Percentiles rank a stretch among this genome's conserved stretches.
Conservation (phyloP, 208 protist genomes). For the Leishmania lainsoni region DNA sequence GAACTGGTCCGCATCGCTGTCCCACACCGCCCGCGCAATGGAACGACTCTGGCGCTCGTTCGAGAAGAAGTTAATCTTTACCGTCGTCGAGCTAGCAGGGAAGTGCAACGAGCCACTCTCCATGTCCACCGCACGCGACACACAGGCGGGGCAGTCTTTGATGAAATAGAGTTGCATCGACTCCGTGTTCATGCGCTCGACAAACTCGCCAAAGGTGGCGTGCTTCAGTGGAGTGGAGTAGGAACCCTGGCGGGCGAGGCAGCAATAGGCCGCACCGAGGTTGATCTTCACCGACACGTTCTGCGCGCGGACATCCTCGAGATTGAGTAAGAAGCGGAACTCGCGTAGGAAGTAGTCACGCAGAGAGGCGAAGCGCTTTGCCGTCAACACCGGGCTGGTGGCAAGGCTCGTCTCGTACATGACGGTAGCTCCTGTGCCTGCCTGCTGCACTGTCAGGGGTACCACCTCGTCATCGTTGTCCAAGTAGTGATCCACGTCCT, state of each 20-base stretch:
- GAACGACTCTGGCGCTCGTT: slow-evolving; percentile 80
- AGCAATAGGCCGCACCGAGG: slow-evolving; percentile 85
- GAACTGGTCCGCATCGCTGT: slow-evolving; percentile 74
- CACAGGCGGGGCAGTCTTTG: slow-evolving; percentile 74
- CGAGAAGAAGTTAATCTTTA: slow-evolving; percentile 86
- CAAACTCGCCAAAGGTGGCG: slow-evolving; percentile 81
- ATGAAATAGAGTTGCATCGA: slow-evolving; percentile 90
- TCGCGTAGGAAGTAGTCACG: slow-evolving; percentile 76
- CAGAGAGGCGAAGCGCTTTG: slow-evolving; percentile 62
- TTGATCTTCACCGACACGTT: slow-evolving; percentile 77
- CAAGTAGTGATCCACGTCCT: slow-evolving; percentile 52
- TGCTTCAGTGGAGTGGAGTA: slow-evolving; percentile 82
- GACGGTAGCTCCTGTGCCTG: slow-evolving; percentile 12
- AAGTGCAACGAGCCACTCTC: slow-evolving; percentile 74
- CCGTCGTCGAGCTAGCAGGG: slow-evolving; percentile 64
- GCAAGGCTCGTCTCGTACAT: slow-evolving; percentile 50
- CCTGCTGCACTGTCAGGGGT: slow-evolving; percentile 52
- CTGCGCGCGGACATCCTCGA: slow-evolving; percentile 78
- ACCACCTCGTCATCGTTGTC: slow-evolving; percentile 49
- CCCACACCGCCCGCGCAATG: slow-evolving; percentile 81
- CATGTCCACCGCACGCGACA: slow-evolving; percentile 81
- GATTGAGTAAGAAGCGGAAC: slow-evolving; percentile 59
- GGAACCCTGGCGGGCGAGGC: slow-evolving; percentile 71
- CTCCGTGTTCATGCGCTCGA: slow-evolving; percentile 86
- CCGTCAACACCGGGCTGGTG: slow-evolving; percentile 77